These are phyloP conservation scores for Metschnikowia matae DNA, from an alignment of 805 yeast species.

Conservation along the genomic window DNA sequence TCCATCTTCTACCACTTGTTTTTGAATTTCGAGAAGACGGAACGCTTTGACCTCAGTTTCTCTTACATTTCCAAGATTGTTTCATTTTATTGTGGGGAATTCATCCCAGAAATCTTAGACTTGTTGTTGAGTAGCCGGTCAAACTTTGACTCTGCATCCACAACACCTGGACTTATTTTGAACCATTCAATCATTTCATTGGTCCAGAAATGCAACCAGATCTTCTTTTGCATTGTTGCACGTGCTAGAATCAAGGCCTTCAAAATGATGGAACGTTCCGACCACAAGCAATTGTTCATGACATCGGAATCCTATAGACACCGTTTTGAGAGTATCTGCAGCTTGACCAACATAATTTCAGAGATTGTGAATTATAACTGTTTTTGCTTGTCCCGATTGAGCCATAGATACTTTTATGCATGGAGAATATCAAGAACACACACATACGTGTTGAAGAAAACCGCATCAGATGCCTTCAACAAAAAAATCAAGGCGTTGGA, in stretches of 20 bases:
- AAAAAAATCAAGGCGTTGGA: background rate
- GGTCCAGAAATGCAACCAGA: slow-evolving; percentile 34
- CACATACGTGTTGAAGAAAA: slow-evolving; percentile 7
- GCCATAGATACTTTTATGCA: slow-evolving; percentile 16
- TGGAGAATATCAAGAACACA: slow-evolving; percentile 15
- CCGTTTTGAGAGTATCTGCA: slow-evolving; percentile 21
- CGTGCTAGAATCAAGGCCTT: slow-evolving; percentile 24
- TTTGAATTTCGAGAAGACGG: slow-evolving; percentile 35
- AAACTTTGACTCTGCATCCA: slow-evolving; percentile 39
- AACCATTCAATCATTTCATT: slow-evolving; percentile 34
- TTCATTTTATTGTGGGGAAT: slow-evolving; percentile 23
- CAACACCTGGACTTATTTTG: slow-evolving; percentile 32
- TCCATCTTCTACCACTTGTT: slow-evolving; percentile 33
- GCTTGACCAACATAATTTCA: slow-evolving; percentile 28
- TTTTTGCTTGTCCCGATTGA: slow-evolving; percentile 12
- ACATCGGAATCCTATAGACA: slow-evolving; percentile 18
- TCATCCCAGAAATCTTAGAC: slow-evolving; percentile 29
- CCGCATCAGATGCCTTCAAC: slow-evolving; percentile 1
- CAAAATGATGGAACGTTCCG: slow-evolving; percentile 17
- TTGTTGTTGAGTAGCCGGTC: slow-evolving; percentile 27
- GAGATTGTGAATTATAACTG: slow-evolving; percentile 11
- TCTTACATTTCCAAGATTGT: slow-evolving; percentile 31
- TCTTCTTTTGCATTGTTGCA: slow-evolving; percentile 22
- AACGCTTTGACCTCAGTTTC: slow-evolving; percentile 27
- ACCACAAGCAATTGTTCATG: slow-evolving; percentile 20